phyloP scores from a whole-genome alignment of 139 green algal species.

The Picochlorum costavermella region DNA sequence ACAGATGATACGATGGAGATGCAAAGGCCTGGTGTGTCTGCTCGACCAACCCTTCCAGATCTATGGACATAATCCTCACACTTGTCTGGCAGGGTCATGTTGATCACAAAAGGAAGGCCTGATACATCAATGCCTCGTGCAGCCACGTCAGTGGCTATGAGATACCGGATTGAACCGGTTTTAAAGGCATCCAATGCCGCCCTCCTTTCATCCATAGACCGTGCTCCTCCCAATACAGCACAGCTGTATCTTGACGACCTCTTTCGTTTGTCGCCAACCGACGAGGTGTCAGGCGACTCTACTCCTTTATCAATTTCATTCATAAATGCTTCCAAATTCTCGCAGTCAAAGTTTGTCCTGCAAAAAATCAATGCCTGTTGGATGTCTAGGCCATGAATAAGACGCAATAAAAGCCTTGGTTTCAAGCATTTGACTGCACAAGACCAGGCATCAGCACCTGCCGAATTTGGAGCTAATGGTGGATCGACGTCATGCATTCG shows the following conservation, averaged over 20 bases:
- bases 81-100: slow-evolving; percentile 74
- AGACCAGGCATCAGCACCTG: slow-evolving; percentile 32
- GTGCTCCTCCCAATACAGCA: slow-evolving; percentile 55
- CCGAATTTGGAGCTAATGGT: not conserved
- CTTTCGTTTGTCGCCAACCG: not conserved
- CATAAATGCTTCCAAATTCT: slow-evolving; percentile 70
- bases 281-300: not conserved
- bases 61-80: slow-evolving; percentile 82
- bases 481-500: slow-evolving; percentile 47
- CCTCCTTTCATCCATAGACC: slow-evolving; percentile 62
- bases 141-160: slow-evolving; percentile 83
- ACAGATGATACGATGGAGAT: slow-evolving; percentile 66
- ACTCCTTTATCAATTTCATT: slow-evolving; percentile 31
- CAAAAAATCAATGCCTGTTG: slow-evolving; percentile 51
- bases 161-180: slow-evolving; percentile 66
- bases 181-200: slow-evolving; percentile 64
- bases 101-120: slow-evolving; percentile 77
- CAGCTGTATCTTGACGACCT: slow-evolving; percentile 57
- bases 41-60: slow-evolving; percentile 62
- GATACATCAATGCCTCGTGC: slow-evolving; percentile 78
- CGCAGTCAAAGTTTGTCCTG: slow-evolving; percentile 72
- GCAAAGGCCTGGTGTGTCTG: slow-evolving; percentile 59
- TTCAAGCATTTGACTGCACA: slow-evolving; percentile 70
- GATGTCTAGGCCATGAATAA: not conserved
- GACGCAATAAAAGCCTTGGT: slow-evolving; percentile 50